phyloP scores from a whole-genome alignment of 1,284 basidiomycete genomes.

The Afroboletus lepidellus region DNA sequence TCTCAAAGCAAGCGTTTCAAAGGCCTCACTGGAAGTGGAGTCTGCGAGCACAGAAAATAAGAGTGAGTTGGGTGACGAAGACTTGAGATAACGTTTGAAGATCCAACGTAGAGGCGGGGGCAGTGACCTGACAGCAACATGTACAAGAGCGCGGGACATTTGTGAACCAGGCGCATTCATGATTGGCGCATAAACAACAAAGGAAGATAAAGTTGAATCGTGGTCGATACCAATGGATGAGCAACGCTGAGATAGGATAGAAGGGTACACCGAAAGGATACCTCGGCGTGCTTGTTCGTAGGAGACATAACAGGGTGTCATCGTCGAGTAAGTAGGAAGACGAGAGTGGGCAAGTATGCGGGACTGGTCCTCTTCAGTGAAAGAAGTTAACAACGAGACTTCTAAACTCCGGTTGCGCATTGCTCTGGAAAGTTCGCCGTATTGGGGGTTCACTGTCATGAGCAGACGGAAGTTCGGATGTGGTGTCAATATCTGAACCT shows the following conservation, averaged over 20 bases:
- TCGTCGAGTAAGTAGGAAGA: slow-evolving; percentile 38
- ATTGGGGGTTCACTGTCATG: slow-evolving; percentile 90
- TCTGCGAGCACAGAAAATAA: slow-evolving; percentile 25
- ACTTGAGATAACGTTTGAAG: slow-evolving; percentile 36
- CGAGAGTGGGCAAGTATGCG: slow-evolving; percentile 51
- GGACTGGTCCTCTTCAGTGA: slow-evolving; percentile 44
- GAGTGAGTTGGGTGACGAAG: slow-evolving; percentile 14
- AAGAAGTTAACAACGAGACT: slow-evolving; percentile 51
- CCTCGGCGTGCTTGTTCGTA: slow-evolving; percentile 34
- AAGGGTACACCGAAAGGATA: slow-evolving; percentile 8
- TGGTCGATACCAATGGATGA: slow-evolving; percentile 43
- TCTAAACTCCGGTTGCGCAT: slow-evolving; percentile 99
- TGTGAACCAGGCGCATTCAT: slow-evolving; percentile 17
- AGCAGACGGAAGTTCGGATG: slow-evolving; percentile 91
- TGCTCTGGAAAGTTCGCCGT: slow-evolving; percentile 94
- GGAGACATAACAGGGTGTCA: slow-evolving; percentile 13
- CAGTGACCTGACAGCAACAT: slow-evolving; percentile 44
- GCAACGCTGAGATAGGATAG: background rate
- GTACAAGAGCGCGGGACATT: slow-evolving; percentile 33
- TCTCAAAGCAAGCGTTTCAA: slow-evolving; percentile 13
- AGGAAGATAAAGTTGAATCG: slow-evolving; percentile 44
- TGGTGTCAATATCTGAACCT: slow-evolving; percentile 75
- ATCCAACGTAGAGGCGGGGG: slow-evolving; percentile 36
- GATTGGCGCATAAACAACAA: slow-evolving; percentile 41
- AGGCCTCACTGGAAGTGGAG: slow-evolving; percentile 12